Conservation (phyloP, 345 rosid genomes). For the Dovyalis caffra region DNA sequence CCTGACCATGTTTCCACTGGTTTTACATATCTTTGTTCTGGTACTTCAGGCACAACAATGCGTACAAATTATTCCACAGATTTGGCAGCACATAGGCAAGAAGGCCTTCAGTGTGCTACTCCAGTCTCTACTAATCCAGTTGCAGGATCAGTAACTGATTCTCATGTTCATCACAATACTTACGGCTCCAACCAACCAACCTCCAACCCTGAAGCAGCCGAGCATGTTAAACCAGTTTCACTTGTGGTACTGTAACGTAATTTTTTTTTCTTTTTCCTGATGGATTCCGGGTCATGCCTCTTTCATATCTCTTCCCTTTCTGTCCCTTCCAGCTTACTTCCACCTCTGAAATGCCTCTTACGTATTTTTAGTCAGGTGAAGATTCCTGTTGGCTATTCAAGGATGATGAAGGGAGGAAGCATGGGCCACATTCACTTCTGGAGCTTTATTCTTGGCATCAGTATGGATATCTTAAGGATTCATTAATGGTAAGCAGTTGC, state of each 20-base stretch:
- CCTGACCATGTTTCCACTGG: constrained; percentile 88
- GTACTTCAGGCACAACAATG: constrained; percentile 26
- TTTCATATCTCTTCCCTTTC: neutral
- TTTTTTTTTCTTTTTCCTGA: neutral
- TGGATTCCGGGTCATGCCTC: neutral
- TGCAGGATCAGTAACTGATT: constrained; percentile 30
- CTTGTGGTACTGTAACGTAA: constrained; percentile 50
- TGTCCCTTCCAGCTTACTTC: neutral
- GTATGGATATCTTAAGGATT: constrained; percentile 56
- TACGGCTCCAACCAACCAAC: constrained; percentile 26
- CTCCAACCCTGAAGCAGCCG: constrained; percentile 32
- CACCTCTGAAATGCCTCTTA: neutral
- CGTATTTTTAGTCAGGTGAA: constrained; percentile 47
- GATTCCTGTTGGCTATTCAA: constrained; percentile 80
- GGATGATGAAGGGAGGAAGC: constrained; percentile 63
- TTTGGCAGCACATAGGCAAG: constrained; percentile 26
- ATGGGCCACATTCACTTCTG: constrained; percentile 72
- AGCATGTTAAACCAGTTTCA: constrained; percentile 25
- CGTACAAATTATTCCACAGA: constrained; percentile 23
- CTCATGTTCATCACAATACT: constrained; percentile 28
- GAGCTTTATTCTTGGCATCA: constrained; percentile 70
- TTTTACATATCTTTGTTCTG: constrained; percentile 53
- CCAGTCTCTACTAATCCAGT: constrained; percentile 22
- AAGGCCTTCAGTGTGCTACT: constrained; percentile 28
- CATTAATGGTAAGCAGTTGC: constrained; percentile 51